Evolutionary conservation across 164 flowering plant species (phyloP).

Genomic region (Santalum album): DNA sequence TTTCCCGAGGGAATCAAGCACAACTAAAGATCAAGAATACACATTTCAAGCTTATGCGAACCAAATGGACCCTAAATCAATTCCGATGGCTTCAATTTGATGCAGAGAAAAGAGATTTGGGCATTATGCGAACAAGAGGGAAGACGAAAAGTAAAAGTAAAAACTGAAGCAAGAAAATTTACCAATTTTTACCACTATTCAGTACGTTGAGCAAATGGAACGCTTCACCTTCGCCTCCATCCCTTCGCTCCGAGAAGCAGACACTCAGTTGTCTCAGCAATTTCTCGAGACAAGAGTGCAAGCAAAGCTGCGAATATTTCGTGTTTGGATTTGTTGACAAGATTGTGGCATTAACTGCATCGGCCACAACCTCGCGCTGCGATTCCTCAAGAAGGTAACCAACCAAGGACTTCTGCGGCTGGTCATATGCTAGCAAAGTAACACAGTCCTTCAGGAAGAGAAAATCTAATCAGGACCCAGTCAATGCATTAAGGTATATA

Average conservation of each 20-base stretch:
- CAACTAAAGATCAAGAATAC: background rate
- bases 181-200: conserved; percentile 24
- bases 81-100: background rate
- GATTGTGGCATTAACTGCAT: conserved; percentile 73
- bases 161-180: conserved; percentile 14
- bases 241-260: conserved; percentile 72
- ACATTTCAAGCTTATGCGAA: background rate
- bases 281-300: conserved; percentile 70
- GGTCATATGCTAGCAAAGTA: conserved; percentile 79
- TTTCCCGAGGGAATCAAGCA: background rate
- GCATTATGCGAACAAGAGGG: conserved; percentile 5
- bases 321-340: conserved; percentile 57
- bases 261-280: conserved; percentile 75
- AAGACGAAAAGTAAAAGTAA: background rate
- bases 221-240: conserved; percentile 88
- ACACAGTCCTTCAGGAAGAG: conserved; percentile 72
- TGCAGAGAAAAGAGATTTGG: background rate
- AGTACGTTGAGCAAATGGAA: conserved; percentile 62
- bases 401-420: conserved; percentile 58
- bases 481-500: background rate
- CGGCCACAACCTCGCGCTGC: conserved; percentile 80
- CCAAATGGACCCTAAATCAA: background rate
- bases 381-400: conserved; percentile 68
- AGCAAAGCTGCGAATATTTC: conserved; percentile 40
- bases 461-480: background rate